Evolutionary conservation across 2,329 filamentous ascomycete species (phyloP).

Genomic region (Cladosporium sp.): DNA sequence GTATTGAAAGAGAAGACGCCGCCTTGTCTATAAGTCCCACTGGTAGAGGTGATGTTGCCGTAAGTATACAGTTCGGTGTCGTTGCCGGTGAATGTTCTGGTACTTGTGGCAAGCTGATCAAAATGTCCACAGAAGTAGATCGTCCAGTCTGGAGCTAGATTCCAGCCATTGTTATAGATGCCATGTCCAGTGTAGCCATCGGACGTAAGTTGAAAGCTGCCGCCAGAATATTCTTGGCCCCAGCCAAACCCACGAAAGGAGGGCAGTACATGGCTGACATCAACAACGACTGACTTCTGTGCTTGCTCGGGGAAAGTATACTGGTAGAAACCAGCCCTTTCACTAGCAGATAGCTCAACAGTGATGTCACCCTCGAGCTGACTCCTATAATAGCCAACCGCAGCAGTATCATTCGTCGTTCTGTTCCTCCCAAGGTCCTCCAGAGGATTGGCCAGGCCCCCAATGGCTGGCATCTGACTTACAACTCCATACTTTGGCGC

Average conservation of each 20-base stretch:
- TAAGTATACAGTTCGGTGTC: constrained; percentile 32
- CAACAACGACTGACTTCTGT: constrained; percentile 51
- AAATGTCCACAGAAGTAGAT: constrained; percentile 61
- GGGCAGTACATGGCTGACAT: constrained; percentile 59
- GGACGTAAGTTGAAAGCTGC: constrained; percentile 49
- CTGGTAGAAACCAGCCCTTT: constrained; percentile 54
- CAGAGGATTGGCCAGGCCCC: constrained; percentile 18
- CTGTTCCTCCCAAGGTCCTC: constrained; percentile 24
- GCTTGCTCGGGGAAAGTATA: constrained; percentile 52
- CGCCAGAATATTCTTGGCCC: constrained; percentile 56
- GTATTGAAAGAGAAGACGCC: constrained; percentile 46
- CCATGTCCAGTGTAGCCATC: constrained; percentile 53
- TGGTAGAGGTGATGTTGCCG: constrained; percentile 8
- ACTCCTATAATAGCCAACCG: constrained; percentile 60
- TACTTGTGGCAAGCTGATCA: constrained; percentile 35
- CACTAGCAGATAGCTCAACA: constrained; percentile 55
- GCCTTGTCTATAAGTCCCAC: constrained; percentile 28
- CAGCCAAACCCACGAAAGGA: constrained; percentile 52
- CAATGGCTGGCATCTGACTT: constrained; percentile 21
- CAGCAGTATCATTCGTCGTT: constrained; percentile 35
- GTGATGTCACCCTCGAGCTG: constrained; percentile 51
- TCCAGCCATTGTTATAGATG: constrained; percentile 62
- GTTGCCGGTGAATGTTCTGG: constrained; percentile 29
- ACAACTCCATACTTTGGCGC: constrained; percentile 59
- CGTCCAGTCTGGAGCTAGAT: constrained; percentile 55